Evolutionary conservation across 2,329 filamentous ascomycete genomes (phyloP).

Genomic region (Colletotrichum sidae): DNA sequence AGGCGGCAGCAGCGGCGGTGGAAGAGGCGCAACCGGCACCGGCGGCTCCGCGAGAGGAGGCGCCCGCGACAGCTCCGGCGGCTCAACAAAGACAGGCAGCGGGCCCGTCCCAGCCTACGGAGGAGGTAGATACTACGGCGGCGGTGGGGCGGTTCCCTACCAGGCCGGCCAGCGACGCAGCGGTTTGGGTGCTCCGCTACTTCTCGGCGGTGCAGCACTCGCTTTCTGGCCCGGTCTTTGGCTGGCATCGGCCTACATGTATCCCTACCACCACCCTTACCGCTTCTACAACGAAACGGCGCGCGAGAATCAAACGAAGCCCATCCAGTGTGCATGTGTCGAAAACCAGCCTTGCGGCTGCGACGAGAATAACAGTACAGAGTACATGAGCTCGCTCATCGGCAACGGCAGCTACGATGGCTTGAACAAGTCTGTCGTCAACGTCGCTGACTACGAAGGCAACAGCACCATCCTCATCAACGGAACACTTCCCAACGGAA

Average conservation of each 20-base stretch:
- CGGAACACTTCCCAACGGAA: constrained; percentile 79
- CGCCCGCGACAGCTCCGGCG: constrained; percentile 54
- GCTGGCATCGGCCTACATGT: constrained; percentile 61
- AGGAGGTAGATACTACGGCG: constrained; percentile 74
- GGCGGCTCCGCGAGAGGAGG: constrained; percentile 25
- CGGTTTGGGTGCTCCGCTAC: constrained; percentile 56
- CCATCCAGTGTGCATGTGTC: constrained; percentile 72
- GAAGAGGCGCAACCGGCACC: constrained; percentile 22
- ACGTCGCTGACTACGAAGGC: constrained; percentile 62
- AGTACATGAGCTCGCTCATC: constrained; percentile 71
- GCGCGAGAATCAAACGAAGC: constrained; percentile 67
- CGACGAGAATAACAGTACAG: constrained; percentile 52
- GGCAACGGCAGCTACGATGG: constrained; percentile 66
- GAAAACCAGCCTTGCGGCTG: constrained; percentile 64
- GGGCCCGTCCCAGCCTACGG: constrained; percentile 69
- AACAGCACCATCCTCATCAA: constrained; percentile 76
- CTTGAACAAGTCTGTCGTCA: constrained; percentile 71
- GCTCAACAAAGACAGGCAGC: constrained; percentile 66
- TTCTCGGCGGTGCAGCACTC: constrained; percentile 62
- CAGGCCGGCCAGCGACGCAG: constrained; percentile 55
- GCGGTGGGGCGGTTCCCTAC: constrained; percentile 74
- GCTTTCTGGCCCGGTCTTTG: constrained; percentile 74
- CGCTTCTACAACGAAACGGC: constrained; percentile 58
- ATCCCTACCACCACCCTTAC: constrained; percentile 71
- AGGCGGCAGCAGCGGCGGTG: constrained; percentile 27